phyloP scores from a whole-genome alignment of 805 yeast species.

The Candida maesae region DNA sequence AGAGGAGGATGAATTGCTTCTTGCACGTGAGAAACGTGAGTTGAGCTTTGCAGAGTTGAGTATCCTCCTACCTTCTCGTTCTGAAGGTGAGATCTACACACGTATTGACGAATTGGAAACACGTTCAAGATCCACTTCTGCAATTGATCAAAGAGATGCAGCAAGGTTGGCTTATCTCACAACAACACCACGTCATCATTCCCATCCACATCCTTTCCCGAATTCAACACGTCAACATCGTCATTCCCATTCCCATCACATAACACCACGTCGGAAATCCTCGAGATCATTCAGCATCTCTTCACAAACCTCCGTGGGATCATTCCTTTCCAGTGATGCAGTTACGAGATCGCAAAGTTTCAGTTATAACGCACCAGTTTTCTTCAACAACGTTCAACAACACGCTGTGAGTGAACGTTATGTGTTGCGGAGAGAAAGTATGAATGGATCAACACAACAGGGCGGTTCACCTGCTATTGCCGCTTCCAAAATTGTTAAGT shows the following conservation, averaged over 20 bases:
- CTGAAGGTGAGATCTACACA: constrained; percentile 69
- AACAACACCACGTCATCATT: constrained; percentile 7
- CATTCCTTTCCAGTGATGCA: constrained; percentile 4
- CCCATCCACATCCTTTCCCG: too few relatives aligned
- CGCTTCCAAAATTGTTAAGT: too few relatives aligned
- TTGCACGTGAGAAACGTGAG: constrained; percentile 51
- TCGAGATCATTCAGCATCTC: constrained; percentile 14
- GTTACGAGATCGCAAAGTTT: constrained; percentile 11
- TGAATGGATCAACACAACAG: too few relatives aligned
- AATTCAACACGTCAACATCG: constrained; percentile 7
- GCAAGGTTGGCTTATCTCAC: constrained; percentile 9
- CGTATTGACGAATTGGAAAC: constrained; percentile 48
- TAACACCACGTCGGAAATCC: constrained; percentile 6
- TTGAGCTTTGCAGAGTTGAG: constrained; percentile 69
- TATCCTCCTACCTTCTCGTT: constrained; percentile 65
- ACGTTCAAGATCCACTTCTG: constrained; percentile 3
- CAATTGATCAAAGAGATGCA: constrained; percentile 3
- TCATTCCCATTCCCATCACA: constrained; percentile 11
- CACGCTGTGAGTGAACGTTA: constrained; percentile 13
- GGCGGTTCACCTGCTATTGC: too few relatives aligned
- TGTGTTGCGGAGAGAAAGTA: constrained; percentile 9
- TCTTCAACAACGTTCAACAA: constrained; percentile 12
- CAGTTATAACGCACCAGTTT: constrained; percentile 10
- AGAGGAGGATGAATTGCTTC: constrained; percentile 70
- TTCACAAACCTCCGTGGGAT: constrained; percentile 10